phyloP scores from a whole-genome alignment of 2,329 filamentous ascomycete genomes.

The Chrysosporium keratinophilum region DNA sequence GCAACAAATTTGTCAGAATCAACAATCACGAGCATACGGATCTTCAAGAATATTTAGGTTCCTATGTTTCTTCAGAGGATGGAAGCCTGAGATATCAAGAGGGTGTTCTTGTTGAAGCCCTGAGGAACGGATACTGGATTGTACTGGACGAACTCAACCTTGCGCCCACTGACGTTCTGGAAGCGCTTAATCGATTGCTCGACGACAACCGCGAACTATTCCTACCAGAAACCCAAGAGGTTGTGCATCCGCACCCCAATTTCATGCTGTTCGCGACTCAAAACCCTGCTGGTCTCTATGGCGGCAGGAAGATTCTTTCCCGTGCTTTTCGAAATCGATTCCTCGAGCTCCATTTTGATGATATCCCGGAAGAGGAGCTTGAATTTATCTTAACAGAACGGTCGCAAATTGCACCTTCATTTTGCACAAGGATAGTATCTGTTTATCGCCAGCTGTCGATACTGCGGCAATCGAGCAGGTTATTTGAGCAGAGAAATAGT shows the following conservation, averaged over 20 bases:
- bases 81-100: slow-evolving; percentile 87
- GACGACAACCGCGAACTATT: slow-evolving; percentile 95
- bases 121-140: slow-evolving; percentile 93
- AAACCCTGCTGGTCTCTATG: slow-evolving; percentile 90
- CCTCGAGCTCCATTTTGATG: slow-evolving; percentile 91
- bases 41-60: slow-evolving; percentile 92
- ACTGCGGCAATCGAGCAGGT: slow-evolving; percentile 73
- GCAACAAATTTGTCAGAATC: slow-evolving; percentile 94
- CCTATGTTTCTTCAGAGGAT: slow-evolving; percentile 76
- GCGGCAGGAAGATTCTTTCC: slow-evolving; percentile 84
- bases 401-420: slow-evolving; percentile 79
- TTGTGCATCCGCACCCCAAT: slow-evolving; percentile 81
- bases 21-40: slow-evolving; percentile 99
- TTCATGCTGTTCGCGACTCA: slow-evolving; percentile 99
- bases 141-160: slow-evolving; percentile 95
- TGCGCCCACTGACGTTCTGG: slow-evolving; percentile 90
- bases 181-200: slow-evolving; percentile 86
- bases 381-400: slow-evolving; percentile 83
- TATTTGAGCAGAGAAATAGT: slow-evolving; percentile 95
- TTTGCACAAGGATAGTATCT: slow-evolving; percentile 80
- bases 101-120: slow-evolving; percentile 80
- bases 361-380: slow-evolving; percentile 90
- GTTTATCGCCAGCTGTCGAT: slow-evolving; percentile 90
- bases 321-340: slow-evolving; percentile 95
- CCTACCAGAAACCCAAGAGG: slow-evolving; percentile 91